Percentiles rank a stretch among this genome's conserved stretches.
Conservation (phyloP, 2,329 filamentous ascomycete species). For the Ceratocystis ficicola region DNA sequence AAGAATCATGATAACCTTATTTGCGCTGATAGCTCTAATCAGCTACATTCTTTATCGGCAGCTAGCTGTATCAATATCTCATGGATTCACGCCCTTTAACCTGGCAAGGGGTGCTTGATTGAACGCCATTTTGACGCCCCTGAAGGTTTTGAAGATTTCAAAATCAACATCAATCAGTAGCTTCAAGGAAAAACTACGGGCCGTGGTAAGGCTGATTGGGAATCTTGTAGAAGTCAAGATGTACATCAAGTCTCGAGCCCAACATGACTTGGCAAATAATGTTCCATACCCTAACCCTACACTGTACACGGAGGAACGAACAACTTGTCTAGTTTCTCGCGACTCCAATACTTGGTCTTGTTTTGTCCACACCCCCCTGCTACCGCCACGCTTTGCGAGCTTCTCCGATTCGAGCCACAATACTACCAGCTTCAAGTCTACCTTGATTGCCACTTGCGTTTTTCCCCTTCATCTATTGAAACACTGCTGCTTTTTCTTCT, state of each 20-base stretch:
- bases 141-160: no score
- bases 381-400: not conserved
- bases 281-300: not conserved
- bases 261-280: not conserved
- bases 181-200: no score
- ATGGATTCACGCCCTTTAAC: not conserved
- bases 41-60: conserved; percentile 7
- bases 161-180: no score
- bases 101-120: not conserved
- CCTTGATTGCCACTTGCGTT: not conserved
- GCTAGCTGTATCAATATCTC: not conserved
- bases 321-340: not conserved
- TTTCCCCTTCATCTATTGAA: not conserved
- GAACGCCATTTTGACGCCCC: not conserved
- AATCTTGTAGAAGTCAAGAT: no score
- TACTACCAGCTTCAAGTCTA: not conserved
- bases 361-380: not conserved
- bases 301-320: not conserved
- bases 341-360: not conserved
- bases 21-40: conserved; percentile 2
- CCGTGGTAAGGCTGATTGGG: no score
- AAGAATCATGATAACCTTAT: not conserved
- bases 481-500: not conserved
- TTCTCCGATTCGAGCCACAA: not conserved
- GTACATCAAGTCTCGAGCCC: no score